Conservation (phyloP, 768 basidiomycete genomes). For the Cubamyces lactineus region DNA sequence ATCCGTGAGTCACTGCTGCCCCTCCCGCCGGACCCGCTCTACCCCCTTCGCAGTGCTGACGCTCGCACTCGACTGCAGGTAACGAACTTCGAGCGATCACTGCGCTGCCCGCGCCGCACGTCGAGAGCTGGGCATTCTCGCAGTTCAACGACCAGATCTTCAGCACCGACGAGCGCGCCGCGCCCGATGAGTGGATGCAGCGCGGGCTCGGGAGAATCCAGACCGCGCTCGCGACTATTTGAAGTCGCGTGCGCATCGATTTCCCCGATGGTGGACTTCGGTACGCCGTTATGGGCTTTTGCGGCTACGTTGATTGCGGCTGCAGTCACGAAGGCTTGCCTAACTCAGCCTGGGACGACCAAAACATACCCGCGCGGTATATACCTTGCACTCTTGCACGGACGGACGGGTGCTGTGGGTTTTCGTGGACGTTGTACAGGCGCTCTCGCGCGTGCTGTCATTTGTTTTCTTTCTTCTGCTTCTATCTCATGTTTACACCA, state of each 20-base stretch:
- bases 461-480: too few relatives aligned
- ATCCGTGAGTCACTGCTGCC: constrained; percentile 48
- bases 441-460: too few relatives aligned
- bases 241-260: not conserved
- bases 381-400: too few relatives aligned
- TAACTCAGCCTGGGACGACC: too few relatives aligned
- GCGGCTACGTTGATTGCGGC: too few relatives aligned
- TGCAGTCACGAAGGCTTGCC: too few relatives aligned
- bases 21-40: not conserved
- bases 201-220: constrained; percentile 52
- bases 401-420: too few relatives aligned
- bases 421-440: too few relatives aligned
- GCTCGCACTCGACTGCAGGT: constrained; percentile 36
- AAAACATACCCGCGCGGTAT: too few relatives aligned
- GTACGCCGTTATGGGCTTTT: not conserved
- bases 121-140: constrained; percentile 61
- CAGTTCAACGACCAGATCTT: constrained; percentile 62
- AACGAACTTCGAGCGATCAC: constrained; percentile 68
- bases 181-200: constrained; percentile 61
- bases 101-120: constrained; percentile 60
- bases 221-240: constrained; percentile 30
- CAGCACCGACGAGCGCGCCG: constrained; percentile 44
- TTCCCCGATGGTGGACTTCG: not conserved
- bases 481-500: not conserved
- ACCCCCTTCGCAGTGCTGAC: constrained; percentile 1